Evolutionary conservation across 768 basidiomycete genomes (phyloP), one percentile per base, ranked within the genome.

Genomic region (Tricholoma furcatifolium): DNA sequence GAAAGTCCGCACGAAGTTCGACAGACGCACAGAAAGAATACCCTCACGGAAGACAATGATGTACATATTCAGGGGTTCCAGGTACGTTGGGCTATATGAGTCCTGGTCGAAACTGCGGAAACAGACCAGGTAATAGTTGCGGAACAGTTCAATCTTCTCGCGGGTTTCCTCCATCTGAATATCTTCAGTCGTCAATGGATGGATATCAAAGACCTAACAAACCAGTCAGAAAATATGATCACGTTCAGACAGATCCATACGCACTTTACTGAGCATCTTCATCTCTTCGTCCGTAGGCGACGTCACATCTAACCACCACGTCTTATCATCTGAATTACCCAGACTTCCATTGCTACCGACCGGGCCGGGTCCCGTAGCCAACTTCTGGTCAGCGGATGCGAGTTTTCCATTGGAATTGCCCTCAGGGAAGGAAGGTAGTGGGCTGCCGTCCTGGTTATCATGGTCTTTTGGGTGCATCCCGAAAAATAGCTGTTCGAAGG

Each of bases 81-180:
- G 85, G 68, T 98, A 87, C 1, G 94, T 98, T 15, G 95, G 94
- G 62, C 91, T 93, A 74, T 98, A 98, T 20, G 86, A 89, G 69
- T 98, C 97, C 75, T 99, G 97, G 70, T 99, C 97, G 74, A 99
- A 98, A 58, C 93, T 91, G 57, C 97, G 88, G 78, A 99, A 99
- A 78, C 96, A 98, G 56, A 98, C 97, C 48, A 99, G 84, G 68
- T 98, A 98, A 69, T 99, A 99, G 67, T 96, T 96, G 50, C 95
- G 82, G 81, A 98, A 99, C 17, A 99, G 83, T 68, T 99, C 97
- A 62, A 99, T 99, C 78, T 99, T 99, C 75, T 99, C 97, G 64
- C 97, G 93, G 36, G 95, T 91, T 75, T 99, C 97, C 70, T 99
- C 97, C 88, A 98, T 97, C 64, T 91, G 87, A 66, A 99, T 98